These are phyloP conservation scores for Populus hybrid DNA, from an alignment of 441 rosid genomes.

Conservation along the genomic window DNA sequence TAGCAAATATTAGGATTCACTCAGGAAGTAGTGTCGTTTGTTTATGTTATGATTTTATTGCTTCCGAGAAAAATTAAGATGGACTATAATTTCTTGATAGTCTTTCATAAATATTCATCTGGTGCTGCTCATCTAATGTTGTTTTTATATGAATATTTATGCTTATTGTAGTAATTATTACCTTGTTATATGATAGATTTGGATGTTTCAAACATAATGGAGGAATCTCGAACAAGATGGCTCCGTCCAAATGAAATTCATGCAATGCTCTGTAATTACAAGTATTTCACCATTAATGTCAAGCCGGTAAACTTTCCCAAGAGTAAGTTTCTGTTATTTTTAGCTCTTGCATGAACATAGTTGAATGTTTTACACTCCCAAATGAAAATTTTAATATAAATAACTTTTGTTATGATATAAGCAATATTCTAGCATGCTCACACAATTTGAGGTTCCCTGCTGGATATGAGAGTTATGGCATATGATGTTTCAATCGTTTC, in stretches of 20 bases:
- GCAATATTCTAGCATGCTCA: background rate
- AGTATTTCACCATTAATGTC: slow-evolving; percentile 63
- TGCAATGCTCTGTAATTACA: slow-evolving; percentile 73
- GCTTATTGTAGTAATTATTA: slow-evolving; percentile 10
- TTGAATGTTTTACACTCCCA: background rate
- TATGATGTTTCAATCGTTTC: background rate
- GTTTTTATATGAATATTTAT: background rate
- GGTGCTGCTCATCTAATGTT: background rate
- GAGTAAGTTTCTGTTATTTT: slow-evolving; percentile 41
- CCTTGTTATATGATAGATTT: slow-evolving; percentile 53
- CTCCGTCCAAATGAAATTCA: slow-evolving; percentile 95
- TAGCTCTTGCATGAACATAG: background rate
- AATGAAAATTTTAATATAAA: background rate
- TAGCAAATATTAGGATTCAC: background rate
- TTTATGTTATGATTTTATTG: background rate
- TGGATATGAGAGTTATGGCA: background rate
- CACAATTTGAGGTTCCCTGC: slow-evolving; percentile 1
- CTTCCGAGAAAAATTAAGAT: background rate
- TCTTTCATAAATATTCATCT: background rate
- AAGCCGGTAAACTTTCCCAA: slow-evolving; percentile 79
- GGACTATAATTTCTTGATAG: background rate
- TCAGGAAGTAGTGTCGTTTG: background rate
- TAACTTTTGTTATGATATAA: background rate
- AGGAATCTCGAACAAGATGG: slow-evolving; percentile 87
- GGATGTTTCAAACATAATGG: slow-evolving; percentile 59